These are phyloP conservation scores for Pestalotiopsis sp. DNA, from an alignment of 2,329 filamentous ascomycete genomes.

Conservation along the genomic window DNA sequence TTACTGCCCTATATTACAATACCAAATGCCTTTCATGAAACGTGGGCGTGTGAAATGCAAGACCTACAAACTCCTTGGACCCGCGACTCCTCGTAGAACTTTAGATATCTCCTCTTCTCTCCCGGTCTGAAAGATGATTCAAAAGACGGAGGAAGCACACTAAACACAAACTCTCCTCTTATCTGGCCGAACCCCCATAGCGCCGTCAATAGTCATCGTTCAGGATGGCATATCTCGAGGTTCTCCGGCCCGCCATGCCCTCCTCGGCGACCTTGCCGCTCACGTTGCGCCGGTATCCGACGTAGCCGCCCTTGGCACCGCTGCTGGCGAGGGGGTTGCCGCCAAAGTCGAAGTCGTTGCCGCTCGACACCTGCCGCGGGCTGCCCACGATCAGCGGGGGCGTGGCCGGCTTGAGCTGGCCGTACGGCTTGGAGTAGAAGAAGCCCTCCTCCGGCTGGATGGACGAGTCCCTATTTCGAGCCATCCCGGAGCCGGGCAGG, in stretches of 20 bases:
- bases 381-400: conserved; percentile 56
- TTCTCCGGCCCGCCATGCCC: conserved; percentile 50
- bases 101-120: too few species aligned
- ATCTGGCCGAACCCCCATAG: background rate
- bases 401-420: conserved; percentile 55
- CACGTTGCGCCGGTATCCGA: conserved; percentile 58
- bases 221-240: conserved; percentile 30
- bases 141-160: too few species aligned
- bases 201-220: conserved; percentile 20
- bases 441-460: conserved; percentile 48
- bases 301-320: conserved; percentile 20
- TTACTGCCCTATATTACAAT: background rate
- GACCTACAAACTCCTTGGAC: background rate
- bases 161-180: background rate
- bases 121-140: too few species aligned
- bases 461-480: conserved; percentile 41
- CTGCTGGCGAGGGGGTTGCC: conserved; percentile 6
- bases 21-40: background rate
- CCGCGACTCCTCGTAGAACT: too few species aligned
- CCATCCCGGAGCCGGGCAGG: conserved; percentile 12
- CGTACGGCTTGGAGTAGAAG: conserved; percentile 62
- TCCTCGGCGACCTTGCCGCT: conserved; percentile 77
- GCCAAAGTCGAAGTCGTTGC: conserved; percentile 53
- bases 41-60: background rate
- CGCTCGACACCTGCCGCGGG: conserved; percentile 59